Evolutionary conservation across 2,329 filamentous ascomycete genomes (phyloP).

Genomic region (Ceratocystis cubensis): DNA sequence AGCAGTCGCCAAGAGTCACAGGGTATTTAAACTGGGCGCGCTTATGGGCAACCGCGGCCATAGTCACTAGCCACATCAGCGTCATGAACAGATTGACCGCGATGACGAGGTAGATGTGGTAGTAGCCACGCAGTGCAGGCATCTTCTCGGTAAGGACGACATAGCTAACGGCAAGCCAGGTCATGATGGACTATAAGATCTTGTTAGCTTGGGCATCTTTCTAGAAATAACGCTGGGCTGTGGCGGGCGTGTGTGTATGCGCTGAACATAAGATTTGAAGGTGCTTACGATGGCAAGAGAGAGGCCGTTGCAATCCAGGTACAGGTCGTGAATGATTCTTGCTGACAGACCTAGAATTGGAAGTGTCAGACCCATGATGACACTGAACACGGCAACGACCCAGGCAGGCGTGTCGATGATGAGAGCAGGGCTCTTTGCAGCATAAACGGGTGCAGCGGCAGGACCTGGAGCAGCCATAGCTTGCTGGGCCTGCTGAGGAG

Average conservation of each 20-base stretch:
- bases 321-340: constrained; percentile 32
- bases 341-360: constrained; percentile 34
- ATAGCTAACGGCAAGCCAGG: constrained; percentile 35
- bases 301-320: constrained; percentile 32
- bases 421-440: constrained; percentile 2
- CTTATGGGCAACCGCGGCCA: constrained; percentile 31
- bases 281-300: constrained; percentile 32
- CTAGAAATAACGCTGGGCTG: too few relatives aligned
- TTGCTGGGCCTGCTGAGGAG: constrained; percentile 8
- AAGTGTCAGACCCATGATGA: constrained; percentile 34
- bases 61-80: constrained; percentile 37
- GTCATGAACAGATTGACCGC: constrained; percentile 34
- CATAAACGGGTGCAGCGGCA: not conserved
- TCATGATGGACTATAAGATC: constrained; percentile 32
- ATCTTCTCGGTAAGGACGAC: constrained; percentile 33
- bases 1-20: constrained; percentile 27
- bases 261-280: not conserved
- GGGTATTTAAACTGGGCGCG: constrained; percentile 30
- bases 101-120: constrained; percentile 36
- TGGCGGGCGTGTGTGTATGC: not conserved
- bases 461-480: not conserved
- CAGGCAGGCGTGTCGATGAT: constrained; percentile 34
- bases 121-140: constrained; percentile 27
- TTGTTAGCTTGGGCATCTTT: constrained; percentile 1
- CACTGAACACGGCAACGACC: constrained; percentile 32